Percentiles rank a stretch among this genome's conserved stretches.
Evolutionary conservation across 192 early-diverging fungal species (phyloP).

Genomic region (Paraglomus brasilianum): DNA sequence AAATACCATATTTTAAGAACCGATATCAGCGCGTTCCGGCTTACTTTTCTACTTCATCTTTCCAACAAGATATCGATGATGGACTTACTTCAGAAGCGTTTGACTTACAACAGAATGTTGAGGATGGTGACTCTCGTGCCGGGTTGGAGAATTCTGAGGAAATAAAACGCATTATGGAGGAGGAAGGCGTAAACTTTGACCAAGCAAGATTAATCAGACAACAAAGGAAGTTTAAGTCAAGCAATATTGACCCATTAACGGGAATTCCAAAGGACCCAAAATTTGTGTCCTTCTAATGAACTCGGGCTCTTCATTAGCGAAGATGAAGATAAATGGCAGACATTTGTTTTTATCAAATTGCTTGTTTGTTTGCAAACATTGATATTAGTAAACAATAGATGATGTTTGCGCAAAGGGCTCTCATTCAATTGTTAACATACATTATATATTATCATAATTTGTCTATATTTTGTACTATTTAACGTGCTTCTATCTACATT

Average conservation of each 20-base stretch:
- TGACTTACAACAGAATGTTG: slow-evolving; percentile 52
- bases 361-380: no score
- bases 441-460: no score
- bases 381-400: no score
- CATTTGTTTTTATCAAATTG: neutral
- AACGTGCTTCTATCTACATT: no score
- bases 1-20: neutral
- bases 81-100: slow-evolving; percentile 56
- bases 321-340: neutral
- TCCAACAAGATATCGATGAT: slow-evolving; percentile 56
- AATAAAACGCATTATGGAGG: slow-evolving; percentile 55
- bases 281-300: slow-evolving; percentile 51
- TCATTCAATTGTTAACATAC: no score
- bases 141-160: slow-evolving; percentile 57
- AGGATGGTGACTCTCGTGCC: slow-evolving; percentile 45
- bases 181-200: slow-evolving; percentile 53
- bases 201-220: slow-evolving; percentile 57
- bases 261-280: slow-evolving; percentile 58
- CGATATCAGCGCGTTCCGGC: slow-evolving; percentile 52
- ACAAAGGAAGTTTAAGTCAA: slow-evolving; percentile 53
- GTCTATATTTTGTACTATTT: no score
- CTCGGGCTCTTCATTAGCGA: neutral
- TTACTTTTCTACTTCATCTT: slow-evolving; percentile 44
- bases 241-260: slow-evolving; percentile 59
- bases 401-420: no score